These are phyloP conservation scores for Suillus ampliporus DNA, from an alignment of 768 basidiomycete species.

Conservation along the genomic window DNA sequence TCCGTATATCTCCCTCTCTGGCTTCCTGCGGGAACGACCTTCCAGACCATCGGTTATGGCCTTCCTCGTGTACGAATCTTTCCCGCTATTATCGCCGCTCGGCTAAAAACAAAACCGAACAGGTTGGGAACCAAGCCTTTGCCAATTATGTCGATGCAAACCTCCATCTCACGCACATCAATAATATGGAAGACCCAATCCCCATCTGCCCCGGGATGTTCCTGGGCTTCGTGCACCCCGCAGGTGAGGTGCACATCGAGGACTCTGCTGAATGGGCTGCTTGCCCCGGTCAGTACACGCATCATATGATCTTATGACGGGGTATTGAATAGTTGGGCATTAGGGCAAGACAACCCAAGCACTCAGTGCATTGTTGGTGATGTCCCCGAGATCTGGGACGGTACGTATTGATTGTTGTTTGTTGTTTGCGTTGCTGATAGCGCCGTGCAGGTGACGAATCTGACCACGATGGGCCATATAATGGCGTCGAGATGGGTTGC, in stretches of 20 bases:
- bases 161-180: conserved; percentile 55
- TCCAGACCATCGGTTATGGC: conserved; percentile 41
- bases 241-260: conserved; percentile 50
- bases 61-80: conserved; percentile 38
- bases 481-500: conserved; percentile 32
- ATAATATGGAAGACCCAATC: conserved; percentile 51
- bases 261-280: conserved; percentile 54
- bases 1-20: conserved; percentile 47
- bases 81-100: background rate
- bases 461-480: conserved; percentile 53
- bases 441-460: conserved; percentile 27
- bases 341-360: conserved; percentile 67
- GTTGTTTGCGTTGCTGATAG: background rate
- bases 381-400: conserved; percentile 48
- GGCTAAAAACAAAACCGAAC: background rate
- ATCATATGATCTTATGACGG: background rate
- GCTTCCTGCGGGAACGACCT: conserved; percentile 37
- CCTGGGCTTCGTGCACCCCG: conserved; percentile 47
- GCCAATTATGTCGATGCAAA: conserved; percentile 59
- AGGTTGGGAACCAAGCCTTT: conserved; percentile 65
- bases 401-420: background rate
- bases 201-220: conserved; percentile 42
- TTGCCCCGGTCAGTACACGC: conserved; percentile 50
- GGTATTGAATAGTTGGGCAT: background rate
- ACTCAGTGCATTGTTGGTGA: conserved; percentile 29